Evolutionary conservation across 1,284 basidiomycete genomes (phyloP).

Genomic region (Takashimella koratensis): DNA sequence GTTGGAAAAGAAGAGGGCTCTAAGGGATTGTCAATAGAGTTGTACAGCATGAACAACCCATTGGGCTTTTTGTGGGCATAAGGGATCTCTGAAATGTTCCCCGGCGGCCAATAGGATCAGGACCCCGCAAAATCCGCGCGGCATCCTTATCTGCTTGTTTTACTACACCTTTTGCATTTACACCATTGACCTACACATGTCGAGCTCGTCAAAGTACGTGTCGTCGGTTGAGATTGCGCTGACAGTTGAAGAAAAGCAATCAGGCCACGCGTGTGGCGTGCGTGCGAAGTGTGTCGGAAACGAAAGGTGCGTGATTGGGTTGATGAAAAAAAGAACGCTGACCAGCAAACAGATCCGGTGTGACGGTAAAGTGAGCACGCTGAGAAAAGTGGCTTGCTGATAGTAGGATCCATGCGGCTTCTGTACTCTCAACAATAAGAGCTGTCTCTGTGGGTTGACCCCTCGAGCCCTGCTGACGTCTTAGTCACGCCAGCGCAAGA

Average conservation of each 20-base stretch:
- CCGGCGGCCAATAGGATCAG: no score
- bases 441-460: constrained; percentile 7
- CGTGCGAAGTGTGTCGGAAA: constrained; percentile 12
- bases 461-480: not conserved
- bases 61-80: no score
- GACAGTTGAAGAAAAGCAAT: not conserved
- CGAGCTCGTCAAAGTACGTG: not conserved
- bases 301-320: constrained; percentile 5
- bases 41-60: not conserved
- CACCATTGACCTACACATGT: no score
- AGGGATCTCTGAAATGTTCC: no score
- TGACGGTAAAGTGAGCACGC: constrained; percentile 7
- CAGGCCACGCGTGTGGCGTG: constrained; percentile 9
- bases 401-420: constrained; percentile 14
- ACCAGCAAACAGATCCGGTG: constrained; percentile 9
- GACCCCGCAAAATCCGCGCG: no score
- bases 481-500: constrained; percentile 4
- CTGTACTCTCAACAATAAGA: constrained; percentile 8
- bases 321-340: not conserved
- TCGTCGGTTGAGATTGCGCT: no score
- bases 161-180: no score
- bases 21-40: constrained; percentile 8
- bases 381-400: not conserved
- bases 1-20: constrained; percentile 10
- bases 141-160: no score